Base-by-base conservation (phyloP, 2,329 filamentous ascomycete genomes). In the Microdochium trichocladiopsis region DNA sequence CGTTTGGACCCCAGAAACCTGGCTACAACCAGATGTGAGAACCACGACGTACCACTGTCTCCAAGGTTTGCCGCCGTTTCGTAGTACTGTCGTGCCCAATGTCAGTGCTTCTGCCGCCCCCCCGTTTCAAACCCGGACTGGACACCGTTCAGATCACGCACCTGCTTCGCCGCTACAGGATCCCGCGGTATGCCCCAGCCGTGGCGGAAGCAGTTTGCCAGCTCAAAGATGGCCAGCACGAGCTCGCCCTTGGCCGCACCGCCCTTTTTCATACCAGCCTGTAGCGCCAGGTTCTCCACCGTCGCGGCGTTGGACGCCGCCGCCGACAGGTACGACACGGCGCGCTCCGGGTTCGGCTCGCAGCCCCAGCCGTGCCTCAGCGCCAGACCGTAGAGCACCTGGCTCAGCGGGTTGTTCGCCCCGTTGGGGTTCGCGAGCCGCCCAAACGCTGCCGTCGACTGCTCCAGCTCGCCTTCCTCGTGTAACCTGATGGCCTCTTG, bases 41-140 rank as follows among this genome's bases (percentile, higher is more conserved):
- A 50, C 55, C 54, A 52, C 47, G 52, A 69, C 79, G 64, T 70
- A 83, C 82, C 82, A 47, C 89, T 90, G 69, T 99, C 94, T 55
- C 94, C 94, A 59, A 99, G 74, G 68, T 99, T 97, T 55, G 94
- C 94, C 25, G 94, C 94, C 10, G 93, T 96, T 72, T 97, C 93
- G 70, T 97, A 99, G 70, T 97, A 99, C 79, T 95, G 77, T 57
- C 24, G 24, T 25, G 3, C 16, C 11, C 36, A 62, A 49, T 64
- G 41, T 45, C 21, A 45, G 64, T 70, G 83, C 82, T 82, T 47
- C 89, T 90, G 69, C 68, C 97, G 97, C 55, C 94, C 94, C 25
- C 94, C 94, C 10, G 92, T 96, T 72, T 97, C 93, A 70, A 96
- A 97, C 70, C 97, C 97, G 78, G 95, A 77, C 56, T 25, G 22